A percentile compares a stretch with the other conserved stretches of the same genome.
phyloP scores from a whole-genome alignment of 2,329 filamentous ascomycete genomes.

The Xylaria sp. region DNA sequence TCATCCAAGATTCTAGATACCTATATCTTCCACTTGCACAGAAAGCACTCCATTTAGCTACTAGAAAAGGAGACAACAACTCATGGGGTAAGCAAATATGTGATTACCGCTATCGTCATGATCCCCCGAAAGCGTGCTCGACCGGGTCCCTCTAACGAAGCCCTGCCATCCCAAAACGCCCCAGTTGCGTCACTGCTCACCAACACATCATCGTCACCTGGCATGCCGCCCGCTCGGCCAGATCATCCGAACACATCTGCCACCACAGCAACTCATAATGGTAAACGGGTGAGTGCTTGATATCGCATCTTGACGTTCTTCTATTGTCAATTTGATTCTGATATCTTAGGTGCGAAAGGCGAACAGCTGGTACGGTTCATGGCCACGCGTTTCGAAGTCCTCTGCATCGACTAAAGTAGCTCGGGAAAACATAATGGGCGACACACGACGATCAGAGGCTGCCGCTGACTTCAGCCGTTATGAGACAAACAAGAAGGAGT shows the following conservation, averaged over 20 bases:
- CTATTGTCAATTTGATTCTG: conserved; percentile 32
- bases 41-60: conserved; percentile 8
- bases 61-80: conserved; percentile 11
- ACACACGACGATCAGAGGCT: conserved; percentile 59
- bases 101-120: conserved; percentile 52
- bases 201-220: conserved; percentile 32
- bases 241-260: conserved; percentile 36
- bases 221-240: conserved; percentile 40
- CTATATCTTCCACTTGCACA: conserved; percentile 1
- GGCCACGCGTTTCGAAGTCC: conserved; percentile 66
- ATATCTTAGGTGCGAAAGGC: conserved; percentile 59
- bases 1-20: conserved; percentile 7
- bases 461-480: conserved; percentile 63
- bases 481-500: conserved; percentile 56
- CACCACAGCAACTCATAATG: conserved; percentile 32
- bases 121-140: conserved; percentile 55
- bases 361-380: conserved; percentile 72
- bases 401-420: conserved; percentile 69
- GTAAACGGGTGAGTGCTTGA: conserved; percentile 39
- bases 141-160: conserved; percentile 48
- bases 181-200: conserved; percentile 43
- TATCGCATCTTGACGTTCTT: neutral
- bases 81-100: conserved; percentile 25
- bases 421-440: conserved; percentile 69
- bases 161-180: conserved; percentile 37